These are phyloP conservation scores for Lagenidium sp. DNA, from an alignment of 352 stramenopile species.

Conservation along the genomic window DNA sequence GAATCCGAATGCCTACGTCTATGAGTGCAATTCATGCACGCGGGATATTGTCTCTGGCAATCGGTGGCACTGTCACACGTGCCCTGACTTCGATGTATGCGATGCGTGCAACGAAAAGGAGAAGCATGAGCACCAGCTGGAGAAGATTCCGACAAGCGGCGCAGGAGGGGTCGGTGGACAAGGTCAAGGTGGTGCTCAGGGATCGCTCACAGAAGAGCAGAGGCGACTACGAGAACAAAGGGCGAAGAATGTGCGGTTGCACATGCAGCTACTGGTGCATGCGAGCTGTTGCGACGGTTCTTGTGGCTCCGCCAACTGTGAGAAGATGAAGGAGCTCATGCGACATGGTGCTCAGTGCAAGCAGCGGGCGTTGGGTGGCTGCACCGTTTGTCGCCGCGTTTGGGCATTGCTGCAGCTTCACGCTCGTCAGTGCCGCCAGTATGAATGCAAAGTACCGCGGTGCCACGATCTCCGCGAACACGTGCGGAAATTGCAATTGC, in stretches of 20 bases:
- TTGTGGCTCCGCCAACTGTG: slow-evolving; percentile 95
- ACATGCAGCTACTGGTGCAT: slow-evolving; percentile 98
- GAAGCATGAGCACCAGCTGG: slow-evolving; percentile 67
- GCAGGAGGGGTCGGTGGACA: slow-evolving; percentile 7
- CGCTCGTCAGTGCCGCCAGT: slow-evolving; percentile 92
- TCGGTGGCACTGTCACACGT: slow-evolving; percentile 86
- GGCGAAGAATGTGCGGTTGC: slow-evolving; percentile 93
- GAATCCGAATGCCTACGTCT: slow-evolving; percentile 81
- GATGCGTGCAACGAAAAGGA: slow-evolving; percentile 81
- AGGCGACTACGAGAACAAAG: slow-evolving; percentile 71
- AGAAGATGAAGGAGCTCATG: slow-evolving; percentile 98
- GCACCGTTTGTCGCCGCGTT: slow-evolving; percentile 94
- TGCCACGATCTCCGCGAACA: slow-evolving; percentile 95
- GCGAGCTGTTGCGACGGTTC: slow-evolving; percentile 92
- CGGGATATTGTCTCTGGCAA: slow-evolving; percentile 77
- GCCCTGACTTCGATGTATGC: slow-evolving; percentile 86
- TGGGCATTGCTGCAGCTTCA: slow-evolving; percentile 97
- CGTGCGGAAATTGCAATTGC: slow-evolving; percentile 92
- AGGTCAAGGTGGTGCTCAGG: slow-evolving; percentile 8
- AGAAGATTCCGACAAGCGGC: slow-evolving; percentile 74
- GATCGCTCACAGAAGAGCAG: slow-evolving; percentile 48
- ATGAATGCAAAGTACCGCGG: slow-evolving; percentile 93
- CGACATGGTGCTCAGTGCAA: slow-evolving; percentile 94
- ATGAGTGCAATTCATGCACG: slow-evolving; percentile 82
- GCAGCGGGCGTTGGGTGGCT: slow-evolving; percentile 87